Base-by-base conservation (phyloP, 805 yeast species). In the Yamadazyma kitorensis region DNA sequence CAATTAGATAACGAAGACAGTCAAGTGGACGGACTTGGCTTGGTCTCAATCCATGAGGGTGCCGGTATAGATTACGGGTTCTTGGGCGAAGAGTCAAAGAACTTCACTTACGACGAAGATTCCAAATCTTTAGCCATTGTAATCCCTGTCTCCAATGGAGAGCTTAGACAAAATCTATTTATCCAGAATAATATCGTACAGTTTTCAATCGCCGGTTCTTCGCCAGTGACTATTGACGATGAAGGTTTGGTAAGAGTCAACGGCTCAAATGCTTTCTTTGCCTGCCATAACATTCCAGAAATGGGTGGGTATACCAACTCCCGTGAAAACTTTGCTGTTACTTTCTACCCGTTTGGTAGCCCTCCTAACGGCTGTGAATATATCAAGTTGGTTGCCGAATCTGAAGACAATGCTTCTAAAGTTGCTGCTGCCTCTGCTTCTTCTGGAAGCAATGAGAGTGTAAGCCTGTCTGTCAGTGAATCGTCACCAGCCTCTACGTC, bases 61-160 rank as follows among this genome's bases (percentile, higher is more conserved):
- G 33, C 33, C 7, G 70, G 57, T 29, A 48, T 60, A 38, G 43
- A 56, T 53, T 64, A 28, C 17, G 32, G 58, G 47, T 41, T 57
- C 25, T 53, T 57, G 45, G 19, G 26, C 5, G 17, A 6, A 6
- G 12, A 5, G 10, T 18, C 36, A 10, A 7, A 11, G 8, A 16
- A 27, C 11, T 33, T 20, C 27, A 22, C 9, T 13, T 33, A 33
- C 27, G 16, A 33, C 9, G 21, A 19, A 11, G 6, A 6, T 23
- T 23, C 26, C 26, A 23, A 14, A 26, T 15, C 7, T 18, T 15
- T 18, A n/a, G n/a, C n/a, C n/a, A n/a, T n/a, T n/a, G n/a, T n/a
- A n/a, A n/a, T n/a, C n/a, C n/a, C n/a, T n/a, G n/a, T n/a, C n/a
- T n/a, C 29, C 6, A 13, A 13, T 24, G 15, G 12, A 9, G 8